phyloP scores from a whole-genome alignment of 306 rosid genomes.

The Acacia melanoxylon region DNA sequence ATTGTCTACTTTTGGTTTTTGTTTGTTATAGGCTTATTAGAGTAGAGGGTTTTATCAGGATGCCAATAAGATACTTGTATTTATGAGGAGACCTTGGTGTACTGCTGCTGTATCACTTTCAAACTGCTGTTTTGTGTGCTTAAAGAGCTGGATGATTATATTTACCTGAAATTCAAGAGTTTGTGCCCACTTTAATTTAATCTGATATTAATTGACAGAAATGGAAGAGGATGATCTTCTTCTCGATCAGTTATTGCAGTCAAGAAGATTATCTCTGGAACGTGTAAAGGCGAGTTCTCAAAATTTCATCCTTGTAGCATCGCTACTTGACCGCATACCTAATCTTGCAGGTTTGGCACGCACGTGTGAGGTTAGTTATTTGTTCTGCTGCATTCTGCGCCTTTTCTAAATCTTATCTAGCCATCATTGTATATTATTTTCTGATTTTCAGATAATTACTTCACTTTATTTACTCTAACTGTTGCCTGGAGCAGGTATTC shows the following conservation, averaged over 20 bases:
- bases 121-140: background rate
- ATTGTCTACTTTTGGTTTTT: too few relatives aligned
- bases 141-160: background rate
- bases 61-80: background rate
- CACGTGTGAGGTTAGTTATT: conserved; percentile 79
- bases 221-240: conserved; percentile 85
- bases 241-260: conserved; percentile 68
- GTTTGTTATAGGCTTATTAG: too few relatives aligned
- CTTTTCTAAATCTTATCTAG: conserved; percentile 16
- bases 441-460: background rate
- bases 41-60: too few relatives aligned
- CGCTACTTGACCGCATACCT: conserved; percentile 94
- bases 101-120: background rate
- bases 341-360: conserved; percentile 96
- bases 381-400: conserved; percentile 15
- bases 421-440: background rate
- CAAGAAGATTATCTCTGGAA: conserved; percentile 65
- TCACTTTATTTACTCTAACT: conserved; percentile 22
- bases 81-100: background rate
- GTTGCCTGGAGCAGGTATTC: conserved; percentile 64
- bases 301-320: conserved; percentile 71
- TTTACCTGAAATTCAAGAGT: conserved; percentile 6
- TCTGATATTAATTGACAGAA: conserved; percentile 54
- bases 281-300: conserved; percentile 63
- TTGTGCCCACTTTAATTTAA: conserved; percentile 19